Percentiles rank a stretch among this genome's conserved stretches.
phyloP scores from a whole-genome alignment of 2,329 filamentous ascomycete genomes.

The Ceratocystis albifundus region DNA sequence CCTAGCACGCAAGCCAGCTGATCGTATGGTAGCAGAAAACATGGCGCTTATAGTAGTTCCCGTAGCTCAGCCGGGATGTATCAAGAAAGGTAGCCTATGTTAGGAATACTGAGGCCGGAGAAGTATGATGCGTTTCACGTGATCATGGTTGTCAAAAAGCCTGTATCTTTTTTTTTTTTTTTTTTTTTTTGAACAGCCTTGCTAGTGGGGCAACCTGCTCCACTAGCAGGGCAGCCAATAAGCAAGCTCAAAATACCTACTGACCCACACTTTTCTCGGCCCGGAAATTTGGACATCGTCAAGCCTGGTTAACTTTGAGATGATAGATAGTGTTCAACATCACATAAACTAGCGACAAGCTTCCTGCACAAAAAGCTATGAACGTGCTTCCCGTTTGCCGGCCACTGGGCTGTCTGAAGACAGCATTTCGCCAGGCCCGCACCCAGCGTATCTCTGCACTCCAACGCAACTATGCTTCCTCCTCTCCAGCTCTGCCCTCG shows the following conservation, averaged over 20 bases:
- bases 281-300: slow-evolving; percentile 10
- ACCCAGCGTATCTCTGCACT: slow-evolving; percentile 33
- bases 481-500: slow-evolving; percentile 29
- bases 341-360: neutral
- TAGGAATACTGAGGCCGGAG: neutral
- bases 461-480: slow-evolving; percentile 22
- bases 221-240: slow-evolving; percentile 20
- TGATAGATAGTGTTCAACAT: neutral
- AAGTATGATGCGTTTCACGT: slow-evolving; percentile 10
- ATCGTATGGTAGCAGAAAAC: slow-evolving; percentile 13
- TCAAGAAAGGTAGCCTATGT: neutral
- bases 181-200: slow-evolving; percentile 9
- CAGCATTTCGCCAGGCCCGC: slow-evolving; percentile 47
- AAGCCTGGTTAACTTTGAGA: neutral
- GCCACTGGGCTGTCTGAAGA: slow-evolving; percentile 61
- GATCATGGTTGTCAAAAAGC: neutral
- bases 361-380: slow-evolving; percentile 32
- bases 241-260: neutral
- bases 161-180: slow-evolving; percentile 10
- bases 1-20: slow-evolving; percentile 13
- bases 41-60: neutral
- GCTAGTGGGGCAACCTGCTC: neutral
- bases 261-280: neutral
- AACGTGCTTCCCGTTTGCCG: slow-evolving; percentile 53
- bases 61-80: neutral